These are phyloP conservation scores for Puya raimondii DNA, from an alignment of 176 grass and related monocot species.

Conservation along the genomic window DNA sequence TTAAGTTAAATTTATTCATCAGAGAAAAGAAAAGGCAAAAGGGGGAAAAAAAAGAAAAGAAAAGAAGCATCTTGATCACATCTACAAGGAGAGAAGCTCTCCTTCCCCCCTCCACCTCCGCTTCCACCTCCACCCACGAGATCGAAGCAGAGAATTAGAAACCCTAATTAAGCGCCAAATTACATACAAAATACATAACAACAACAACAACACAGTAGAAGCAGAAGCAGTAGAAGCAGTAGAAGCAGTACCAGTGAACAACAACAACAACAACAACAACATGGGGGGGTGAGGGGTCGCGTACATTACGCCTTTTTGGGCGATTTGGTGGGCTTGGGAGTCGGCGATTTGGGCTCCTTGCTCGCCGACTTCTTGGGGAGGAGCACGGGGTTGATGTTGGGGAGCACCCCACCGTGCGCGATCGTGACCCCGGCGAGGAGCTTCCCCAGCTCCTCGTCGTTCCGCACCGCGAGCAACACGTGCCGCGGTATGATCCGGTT, in stretches of 20 bases:
- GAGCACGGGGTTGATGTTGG: slow-evolving; percentile 25
- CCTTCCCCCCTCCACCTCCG: no score
- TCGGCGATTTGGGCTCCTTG: slow-evolving; percentile 21
- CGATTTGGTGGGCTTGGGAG: slow-evolving; percentile 11
- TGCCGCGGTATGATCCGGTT: slow-evolving; percentile 25
- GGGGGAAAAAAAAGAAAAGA: no score
- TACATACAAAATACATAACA: neutral
- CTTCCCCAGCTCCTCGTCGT: slow-evolving; percentile 25
- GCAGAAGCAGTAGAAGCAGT: no score
- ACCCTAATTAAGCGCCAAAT: slow-evolving; percentile 2
- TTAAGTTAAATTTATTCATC: no score
- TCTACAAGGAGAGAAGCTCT: no score
- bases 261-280: no score
- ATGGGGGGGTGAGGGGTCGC: no score
- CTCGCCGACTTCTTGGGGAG: slow-evolving; percentile 17
- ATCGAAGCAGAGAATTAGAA: neutral
- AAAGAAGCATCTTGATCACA: no score
- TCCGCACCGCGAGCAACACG: slow-evolving; percentile 20
- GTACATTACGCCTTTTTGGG: slow-evolving; percentile 13
- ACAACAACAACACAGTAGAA: neutral
- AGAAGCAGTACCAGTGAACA: no score
- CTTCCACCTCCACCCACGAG: neutral
- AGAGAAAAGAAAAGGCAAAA: no score
- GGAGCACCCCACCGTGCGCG: slow-evolving; percentile 22
- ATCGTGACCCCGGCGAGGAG: slow-evolving; percentile 21